These are phyloP conservation scores for Dothideomycetes sp. DNA, from an alignment of 2,329 filamentous ascomycete genomes.

Conservation along the genomic window DNA sequence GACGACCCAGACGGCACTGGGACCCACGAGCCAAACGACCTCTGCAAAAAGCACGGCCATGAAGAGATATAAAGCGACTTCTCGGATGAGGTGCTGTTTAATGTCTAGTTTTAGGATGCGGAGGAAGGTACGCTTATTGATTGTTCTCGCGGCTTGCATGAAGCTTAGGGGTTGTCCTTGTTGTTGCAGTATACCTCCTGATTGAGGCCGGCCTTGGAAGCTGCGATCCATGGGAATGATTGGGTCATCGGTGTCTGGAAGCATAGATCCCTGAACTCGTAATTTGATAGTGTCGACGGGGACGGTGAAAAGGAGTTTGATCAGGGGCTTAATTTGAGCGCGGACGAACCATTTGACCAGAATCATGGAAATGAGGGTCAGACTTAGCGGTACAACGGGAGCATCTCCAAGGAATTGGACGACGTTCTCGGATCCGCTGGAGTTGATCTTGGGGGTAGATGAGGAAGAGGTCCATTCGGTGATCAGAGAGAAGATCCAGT, in stretches of 20 bases:
- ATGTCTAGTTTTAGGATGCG: conserved; percentile 1
- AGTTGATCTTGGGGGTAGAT: no score
- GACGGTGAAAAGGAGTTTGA: background rate
- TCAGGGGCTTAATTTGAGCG: conserved; percentile 3
- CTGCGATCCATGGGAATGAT: conserved; percentile 14
- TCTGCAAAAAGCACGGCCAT: conserved; percentile 3
- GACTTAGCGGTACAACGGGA: background rate
- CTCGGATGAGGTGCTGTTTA: conserved; percentile 1
- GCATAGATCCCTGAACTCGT: conserved; percentile 12
- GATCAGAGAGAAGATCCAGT: background rate
- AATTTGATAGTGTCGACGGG: background rate
- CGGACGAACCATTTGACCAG: background rate
- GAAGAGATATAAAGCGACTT: background rate
- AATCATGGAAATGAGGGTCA: background rate
- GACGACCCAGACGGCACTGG: conserved; percentile 6
- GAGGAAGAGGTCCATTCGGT: no score
- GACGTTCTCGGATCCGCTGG: no score
- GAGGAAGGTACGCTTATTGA: conserved; percentile 3
- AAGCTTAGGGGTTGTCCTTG: background rate
- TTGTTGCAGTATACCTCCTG: background rate
- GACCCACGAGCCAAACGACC: background rate
- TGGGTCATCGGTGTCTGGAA: conserved; percentile 13
- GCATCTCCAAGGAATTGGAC: background rate
- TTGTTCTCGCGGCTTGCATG: background rate
- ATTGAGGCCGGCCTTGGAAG: conserved; percentile 5